A percentile compares a stretch with the other conserved stretches of the same genome.
Conservation (phyloP, 805 yeast genomes). For the Starmerella vitae region DNA sequence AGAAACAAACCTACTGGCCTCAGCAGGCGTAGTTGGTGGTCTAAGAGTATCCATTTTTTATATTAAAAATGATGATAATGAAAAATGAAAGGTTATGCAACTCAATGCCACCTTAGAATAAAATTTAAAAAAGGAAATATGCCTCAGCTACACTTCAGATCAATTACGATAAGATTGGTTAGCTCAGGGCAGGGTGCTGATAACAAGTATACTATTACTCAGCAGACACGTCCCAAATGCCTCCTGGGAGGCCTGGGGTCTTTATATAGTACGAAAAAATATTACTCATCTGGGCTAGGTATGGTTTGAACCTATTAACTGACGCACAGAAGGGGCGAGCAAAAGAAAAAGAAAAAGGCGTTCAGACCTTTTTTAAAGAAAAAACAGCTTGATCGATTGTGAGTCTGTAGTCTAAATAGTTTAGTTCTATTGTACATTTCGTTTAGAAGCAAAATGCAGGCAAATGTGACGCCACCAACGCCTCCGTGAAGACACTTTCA, state of each 20-base stretch:
- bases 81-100: slow-evolving; percentile 14
- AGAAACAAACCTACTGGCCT: slow-evolving; percentile 60
- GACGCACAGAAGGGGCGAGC: too few relatives aligned
- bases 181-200: not conserved
- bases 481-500: too few relatives aligned
- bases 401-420: too few relatives aligned
- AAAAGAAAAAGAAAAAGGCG: too few relatives aligned
- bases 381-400: too few relatives aligned
- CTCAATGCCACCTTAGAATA: slow-evolving; percentile 17
- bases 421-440: too few relatives aligned
- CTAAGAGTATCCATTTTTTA: slow-evolving; percentile 55
- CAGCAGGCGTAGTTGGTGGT: slow-evolving; percentile 64
- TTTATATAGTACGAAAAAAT: slow-evolving; percentile 11
- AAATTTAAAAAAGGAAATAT: not conserved
- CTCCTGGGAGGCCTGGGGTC: slow-evolving; percentile 6
- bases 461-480: too few relatives aligned
- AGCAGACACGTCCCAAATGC: not conserved
- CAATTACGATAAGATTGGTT: too few relatives aligned
- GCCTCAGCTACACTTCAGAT: too few relatives aligned
- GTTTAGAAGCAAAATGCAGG: too few relatives aligned
- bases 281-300: slow-evolving; percentile 12
- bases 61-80: not conserved
- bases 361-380: too few relatives aligned
- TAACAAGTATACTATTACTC: not conserved
- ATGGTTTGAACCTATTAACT: too few relatives aligned